These are phyloP conservation scores for Themeda triandra DNA, from an alignment of 176 grass and related monocot genomes.

Conservation along the genomic window DNA sequence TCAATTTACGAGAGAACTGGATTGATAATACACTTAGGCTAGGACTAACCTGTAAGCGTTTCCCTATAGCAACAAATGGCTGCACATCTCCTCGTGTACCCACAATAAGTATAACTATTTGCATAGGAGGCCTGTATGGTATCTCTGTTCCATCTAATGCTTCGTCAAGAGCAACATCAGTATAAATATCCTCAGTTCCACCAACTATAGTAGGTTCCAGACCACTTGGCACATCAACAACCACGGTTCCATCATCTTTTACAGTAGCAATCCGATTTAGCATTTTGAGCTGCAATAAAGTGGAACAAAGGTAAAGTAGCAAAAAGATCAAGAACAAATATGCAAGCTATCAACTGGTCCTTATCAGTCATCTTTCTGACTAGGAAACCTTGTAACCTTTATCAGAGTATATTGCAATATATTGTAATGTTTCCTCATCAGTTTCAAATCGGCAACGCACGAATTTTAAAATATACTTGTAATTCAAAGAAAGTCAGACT, in stretches of 20 bases:
- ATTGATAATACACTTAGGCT: slow-evolving; percentile 17
- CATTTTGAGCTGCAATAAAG: slow-evolving; percentile 47
- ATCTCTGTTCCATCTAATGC: slow-evolving; percentile 59
- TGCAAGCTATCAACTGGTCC: neutral
- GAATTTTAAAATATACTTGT: neutral
- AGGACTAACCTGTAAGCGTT: slow-evolving; percentile 73
- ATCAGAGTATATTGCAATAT: neutral
- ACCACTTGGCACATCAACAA: slow-evolving; percentile 83
- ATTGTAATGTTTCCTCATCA: neutral
- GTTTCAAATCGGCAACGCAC: neutral
- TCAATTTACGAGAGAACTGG: neutral
- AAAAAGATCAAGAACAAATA: slow-evolving; percentile 6
- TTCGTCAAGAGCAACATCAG: slow-evolving; percentile 48
- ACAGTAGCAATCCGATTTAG: slow-evolving; percentile 77
- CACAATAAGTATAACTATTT: slow-evolving; percentile 96
- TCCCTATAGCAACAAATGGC: slow-evolving; percentile 96
- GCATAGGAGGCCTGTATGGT: slow-evolving; percentile 72
- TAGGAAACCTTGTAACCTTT: neutral
- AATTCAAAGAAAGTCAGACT: neutral
- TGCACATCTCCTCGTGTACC: slow-evolving; percentile 98
- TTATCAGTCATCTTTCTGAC: neutral
- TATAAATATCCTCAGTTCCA: slow-evolving; percentile 41
- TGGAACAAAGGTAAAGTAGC: neutral
- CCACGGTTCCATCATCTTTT: slow-evolving; percentile 91
- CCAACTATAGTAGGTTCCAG: slow-evolving; percentile 44